phyloP scores from a whole-genome alignment of 148 eudicot species.

The Vaccinium vitisidaea region DNA sequence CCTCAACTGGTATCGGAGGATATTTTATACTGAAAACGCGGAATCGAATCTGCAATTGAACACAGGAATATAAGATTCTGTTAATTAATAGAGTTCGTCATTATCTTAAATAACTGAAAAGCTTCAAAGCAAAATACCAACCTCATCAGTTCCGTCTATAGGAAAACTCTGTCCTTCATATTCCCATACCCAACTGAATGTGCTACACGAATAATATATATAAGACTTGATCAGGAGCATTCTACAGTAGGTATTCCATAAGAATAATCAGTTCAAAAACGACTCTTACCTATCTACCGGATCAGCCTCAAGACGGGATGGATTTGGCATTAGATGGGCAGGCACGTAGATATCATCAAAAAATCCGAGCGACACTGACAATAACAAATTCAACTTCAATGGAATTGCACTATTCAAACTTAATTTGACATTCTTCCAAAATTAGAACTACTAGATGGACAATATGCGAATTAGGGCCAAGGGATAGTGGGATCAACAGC shows the following conservation, averaged over 20 bases:
- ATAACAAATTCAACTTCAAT: constrained; percentile 12
- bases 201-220: background rate
- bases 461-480: background rate
- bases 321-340: constrained; percentile 48
- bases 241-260: background rate
- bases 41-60: constrained; percentile 69
- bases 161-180: constrained; percentile 29
- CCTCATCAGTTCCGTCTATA: constrained; percentile 56
- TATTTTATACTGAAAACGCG: constrained; percentile 55
- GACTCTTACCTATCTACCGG: constrained; percentile 48
- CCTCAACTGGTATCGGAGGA: constrained; percentile 74
- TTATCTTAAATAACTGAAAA: background rate
- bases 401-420: constrained; percentile 7
- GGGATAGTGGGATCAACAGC: background rate
- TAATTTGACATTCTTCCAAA: background rate
- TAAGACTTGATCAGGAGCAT: background rate
- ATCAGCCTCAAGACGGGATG: constrained; percentile 41
- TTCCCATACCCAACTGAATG: constrained; percentile 49
- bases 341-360: constrained; percentile 80
- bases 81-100: background rate
- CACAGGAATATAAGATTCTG: background rate
- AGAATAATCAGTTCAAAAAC: background rate
- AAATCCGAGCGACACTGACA: constrained; percentile 85
- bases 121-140: constrained; percentile 22
- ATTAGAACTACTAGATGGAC: background rate